A percentile compares a stretch with the other conserved stretches of the same genome.
Evolutionary conservation across 805 yeast species (phyloP).

Genomic region (Cyberlindnera nakhonratchasimensis): DNA sequence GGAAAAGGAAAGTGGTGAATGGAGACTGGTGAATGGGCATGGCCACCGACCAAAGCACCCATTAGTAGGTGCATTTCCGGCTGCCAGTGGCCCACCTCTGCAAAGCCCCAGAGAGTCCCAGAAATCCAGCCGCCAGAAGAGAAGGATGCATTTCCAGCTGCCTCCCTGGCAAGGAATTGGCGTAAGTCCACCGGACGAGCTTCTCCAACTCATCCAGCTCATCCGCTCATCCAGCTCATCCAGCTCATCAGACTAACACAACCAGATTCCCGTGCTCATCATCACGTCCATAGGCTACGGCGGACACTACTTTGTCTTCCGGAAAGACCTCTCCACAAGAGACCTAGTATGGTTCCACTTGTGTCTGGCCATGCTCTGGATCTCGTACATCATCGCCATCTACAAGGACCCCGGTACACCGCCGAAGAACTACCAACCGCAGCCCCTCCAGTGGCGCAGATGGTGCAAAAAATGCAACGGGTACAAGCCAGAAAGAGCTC

Average conservation of each 20-base stretch:
- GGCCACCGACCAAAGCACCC: too few relatives aligned
- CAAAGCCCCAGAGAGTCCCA: too few relatives aligned
- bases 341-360: slow-evolving; percentile 47
- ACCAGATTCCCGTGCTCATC: slow-evolving; percentile 60
- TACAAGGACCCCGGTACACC: slow-evolving; percentile 65
- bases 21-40: too few relatives aligned
- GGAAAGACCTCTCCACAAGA: slow-evolving; percentile 35
- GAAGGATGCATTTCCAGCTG: slow-evolving; percentile 18
- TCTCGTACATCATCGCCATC: slow-evolving; percentile 72
- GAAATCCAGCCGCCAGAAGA: too few relatives aligned
- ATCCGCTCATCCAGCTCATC: slow-evolving; percentile 7
- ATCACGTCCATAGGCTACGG: slow-evolving; percentile 61
- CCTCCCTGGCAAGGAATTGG: slow-evolving; percentile 23
- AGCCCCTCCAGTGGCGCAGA: slow-evolving; percentile 51
- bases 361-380: slow-evolving; percentile 58
- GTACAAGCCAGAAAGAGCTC: slow-evolving; percentile 79
- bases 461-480: slow-evolving; percentile 71
- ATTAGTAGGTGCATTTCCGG: too few relatives aligned
- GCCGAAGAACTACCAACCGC: slow-evolving; percentile 44
- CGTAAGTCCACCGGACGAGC: slow-evolving; percentile 10
- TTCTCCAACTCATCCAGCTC: background rate
- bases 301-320: slow-evolving; percentile 54
- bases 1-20: too few relatives aligned
- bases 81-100: too few relatives aligned
- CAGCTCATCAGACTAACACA: slow-evolving; percentile 15